A percentile compares a stretch with the other conserved stretches of the same genome.
phyloP scores from a whole-genome alignment of 2,329 filamentous ascomycete species.

The Microsporum canis region DNA sequence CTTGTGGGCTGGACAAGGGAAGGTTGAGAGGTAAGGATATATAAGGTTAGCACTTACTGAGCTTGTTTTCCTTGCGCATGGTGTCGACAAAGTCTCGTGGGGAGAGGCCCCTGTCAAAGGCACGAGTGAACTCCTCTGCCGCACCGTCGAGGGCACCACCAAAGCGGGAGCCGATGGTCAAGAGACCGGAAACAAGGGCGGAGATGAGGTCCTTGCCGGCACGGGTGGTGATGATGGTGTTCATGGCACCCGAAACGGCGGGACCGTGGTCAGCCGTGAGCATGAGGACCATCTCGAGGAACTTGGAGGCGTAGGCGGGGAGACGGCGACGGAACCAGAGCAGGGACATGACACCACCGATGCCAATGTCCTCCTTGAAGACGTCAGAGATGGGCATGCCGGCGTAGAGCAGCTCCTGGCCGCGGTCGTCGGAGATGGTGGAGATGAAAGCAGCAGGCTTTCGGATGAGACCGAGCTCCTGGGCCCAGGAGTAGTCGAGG shows the following conservation, averaged over 20 bases:
- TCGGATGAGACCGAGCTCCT: conserved; percentile 97
- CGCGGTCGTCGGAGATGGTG: conserved; percentile 98
- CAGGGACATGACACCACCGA: conserved; percentile 98
- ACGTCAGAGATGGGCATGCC: conserved; percentile 99
- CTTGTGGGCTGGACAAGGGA: neutral
- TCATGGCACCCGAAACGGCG: conserved; percentile 98
- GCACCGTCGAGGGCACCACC: conserved; percentile 97
- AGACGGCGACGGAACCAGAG: conserved; percentile 99
- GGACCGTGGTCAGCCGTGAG: conserved; percentile 98
- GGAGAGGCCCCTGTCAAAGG: conserved; percentile 94
- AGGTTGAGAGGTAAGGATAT: neutral
- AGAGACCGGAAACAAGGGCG: conserved; percentile 85
- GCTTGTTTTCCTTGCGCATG: conserved; percentile 99
- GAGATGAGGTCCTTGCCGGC: conserved; percentile 97
- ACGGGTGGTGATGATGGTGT: conserved; percentile 99
- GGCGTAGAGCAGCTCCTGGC: conserved; percentile 95
- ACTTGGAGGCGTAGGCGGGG: conserved; percentile 92
- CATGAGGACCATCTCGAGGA: conserved; percentile 99
- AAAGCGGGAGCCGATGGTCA: conserved; percentile 96
- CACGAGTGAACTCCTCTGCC: conserved; percentile 96
- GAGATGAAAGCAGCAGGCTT: conserved; percentile 99
- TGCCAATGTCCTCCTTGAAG: conserved; percentile 97
- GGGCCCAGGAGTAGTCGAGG: conserved; percentile 98
- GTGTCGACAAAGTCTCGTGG: conserved; percentile 97
- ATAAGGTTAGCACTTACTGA: conserved; percentile 47